Evolutionary conservation across 208 protist species (phyloP), one percentile per base, ranked within the genome.

Genomic region (Trypanosoma avium): DNA sequence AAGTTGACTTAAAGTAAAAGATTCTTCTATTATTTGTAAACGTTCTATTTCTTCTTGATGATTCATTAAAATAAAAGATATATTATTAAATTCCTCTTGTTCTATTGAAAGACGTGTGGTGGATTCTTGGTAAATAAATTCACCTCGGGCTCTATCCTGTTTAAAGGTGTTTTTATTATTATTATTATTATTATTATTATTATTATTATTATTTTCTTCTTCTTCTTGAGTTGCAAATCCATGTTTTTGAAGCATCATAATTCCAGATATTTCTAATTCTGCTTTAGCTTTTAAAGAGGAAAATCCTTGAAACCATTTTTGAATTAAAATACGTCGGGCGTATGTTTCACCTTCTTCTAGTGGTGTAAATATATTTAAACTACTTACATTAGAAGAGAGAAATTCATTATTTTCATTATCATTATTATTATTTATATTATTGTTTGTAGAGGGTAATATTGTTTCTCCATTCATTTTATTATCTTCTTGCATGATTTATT

Each of bases 81-180:
- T 43, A 13, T 6, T 4, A 1, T 30, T 26, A 1, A 50, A 19
- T 29, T 70, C 53, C 24, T 70, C 63, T 22, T 33, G 32, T 21
- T 49, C 32, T 21, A 53, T 7, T 19, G 36, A 26, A 24, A 9
- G 10, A 9, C 63, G 63, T 21, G n/a, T 33, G 1, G 9, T 40
- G n/a, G 2, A 13, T 27, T 70, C 63, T 4, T 49, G 10, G 42
- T 56, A 70, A 13, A 70, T 10, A 55, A 70, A 48, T 33, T 62
- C 52, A 1, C 45, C 33, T 17, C 29, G 17, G 15, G 2, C 13
- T 33, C 60, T 48, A n/a, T 56, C 33, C 24, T n/a, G 15, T 24
- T 32, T 35, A 36, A 50, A 50, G 9, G 3, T 58, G 3, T 61
- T 17, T n/a, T n/a, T n/a, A n/a, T n/a, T n/a, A n/a, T n/a, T n/a